Evolutionary conservation across 2,329 filamentous ascomycete genomes (phyloP), one percentile per base, ranked within the genome.

Genomic region (Fusarium verrucosum): DNA sequence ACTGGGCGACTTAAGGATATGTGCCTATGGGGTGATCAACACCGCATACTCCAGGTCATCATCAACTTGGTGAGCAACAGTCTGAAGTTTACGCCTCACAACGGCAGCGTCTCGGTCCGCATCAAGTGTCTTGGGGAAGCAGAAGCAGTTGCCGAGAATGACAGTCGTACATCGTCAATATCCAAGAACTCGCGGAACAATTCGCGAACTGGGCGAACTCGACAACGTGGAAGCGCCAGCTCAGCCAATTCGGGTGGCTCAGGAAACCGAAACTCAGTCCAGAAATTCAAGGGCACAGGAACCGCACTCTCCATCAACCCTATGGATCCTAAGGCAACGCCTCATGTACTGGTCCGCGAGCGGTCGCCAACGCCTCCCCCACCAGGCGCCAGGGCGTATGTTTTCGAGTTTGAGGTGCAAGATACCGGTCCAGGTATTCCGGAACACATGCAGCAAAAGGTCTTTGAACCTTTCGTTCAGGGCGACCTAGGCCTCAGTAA

Each of bases 401-500:
- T 87, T 10, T 96, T 96, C 69, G 91, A 96, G 72, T 96, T 97
- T 60, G 91, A 96, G 73, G 92, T 97, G 1, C 85, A 92, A 73
- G 94, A 97, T 68, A 94, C 89, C 1, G 94, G 94, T 0, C 93
- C 92, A 1, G 94, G 94, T 25, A 96, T 97, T 53, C 87, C 92
- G 0, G 85, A 88, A 8, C 80, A 89, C 64, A 86, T 96, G 75
- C 92, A 93, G 69, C 82, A 91, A 54, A 89, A 89, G 67, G 92
- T 97, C 10, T 97, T 97, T 73, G 94, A 97, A 75, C 94, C 94
- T 1, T 97, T 97, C 72, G 91, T 97, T 0, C 94, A 97, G 76
- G 94, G 91, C n/a, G 93, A 97, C 73, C 80, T 95, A 2, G 91
- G 92, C 1, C 79, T 97, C 16, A 96, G 91, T 79, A 96, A 92